Base-by-base conservation (phyloP, 768 basidiomycete species). In the Leccinum longicurvipes region DNA sequence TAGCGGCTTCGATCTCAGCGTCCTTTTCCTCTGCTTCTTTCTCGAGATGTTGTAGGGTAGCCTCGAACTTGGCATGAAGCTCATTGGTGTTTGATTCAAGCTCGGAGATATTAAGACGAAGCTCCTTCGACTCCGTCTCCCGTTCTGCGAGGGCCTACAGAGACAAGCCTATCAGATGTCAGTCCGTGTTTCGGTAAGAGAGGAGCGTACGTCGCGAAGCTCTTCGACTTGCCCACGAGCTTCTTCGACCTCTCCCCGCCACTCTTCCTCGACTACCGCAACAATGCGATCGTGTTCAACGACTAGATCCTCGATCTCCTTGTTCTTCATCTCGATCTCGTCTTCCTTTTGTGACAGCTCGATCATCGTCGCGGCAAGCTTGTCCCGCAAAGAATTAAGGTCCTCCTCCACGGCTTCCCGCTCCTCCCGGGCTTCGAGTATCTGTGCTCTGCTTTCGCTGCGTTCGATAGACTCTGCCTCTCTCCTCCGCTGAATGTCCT, bases 171-270 rank as follows among this genome's bases (percentile, higher is more conserved):
- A 53, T 62, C 28, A 65, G 55, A 10, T n/a, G 34, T 31, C 19
- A 3, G 7, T 9, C 42, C 1, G 0, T 23, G 17, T 14, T 44
- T 11, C n/a, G 10, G 19, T 15, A 36, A 39, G 29, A 56, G 27
- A 29, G 2, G 36, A 24, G 74, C 79, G 55, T 65, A 90, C 88
- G 69, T 89, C 89, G 24, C 80, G 79, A 15, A 91, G 76, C 68
- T 95, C 91, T 54, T 93, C 91, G 1, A 87, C 83, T 62, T 91
- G 91, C 3, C 77, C 80, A 56, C 86, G 78, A 2, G 85, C 84
- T 60, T 93, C 91, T 58, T 92, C 85, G 3, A 95, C 85, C 66
- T 96, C 94, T 3, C 88, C 89, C 53, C 87, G 76, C 93, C 93
- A 96, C 63, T 91, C 90, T 42, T 86, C 82, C 63, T 92, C 90